Evolutionary conservation across 768 basidiomycete genomes (phyloP).

Genomic region (Fomitopsis pulvina): DNA sequence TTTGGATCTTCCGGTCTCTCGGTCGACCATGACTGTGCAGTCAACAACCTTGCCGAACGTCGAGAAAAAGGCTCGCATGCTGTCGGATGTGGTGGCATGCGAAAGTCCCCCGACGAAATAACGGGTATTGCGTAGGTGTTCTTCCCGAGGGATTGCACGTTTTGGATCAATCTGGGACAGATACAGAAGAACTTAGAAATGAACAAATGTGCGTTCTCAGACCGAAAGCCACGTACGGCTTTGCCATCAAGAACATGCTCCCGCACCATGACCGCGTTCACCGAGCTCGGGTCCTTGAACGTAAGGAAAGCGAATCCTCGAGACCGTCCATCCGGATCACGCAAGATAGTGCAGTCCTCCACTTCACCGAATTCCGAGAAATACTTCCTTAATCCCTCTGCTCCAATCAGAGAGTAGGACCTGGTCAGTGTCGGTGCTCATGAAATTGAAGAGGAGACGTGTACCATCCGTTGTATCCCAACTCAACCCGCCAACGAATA

Average conservation of each 20-base stretch:
- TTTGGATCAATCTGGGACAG: constrained; percentile 90
- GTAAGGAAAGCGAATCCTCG: constrained; percentile 97
- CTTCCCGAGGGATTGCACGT: constrained; percentile 91
- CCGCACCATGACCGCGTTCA: constrained; percentile 90
- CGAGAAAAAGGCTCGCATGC: constrained; percentile 86
- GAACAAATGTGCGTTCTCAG: not conserved
- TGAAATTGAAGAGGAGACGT: constrained; percentile 27
- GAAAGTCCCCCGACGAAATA: constrained; percentile 94
- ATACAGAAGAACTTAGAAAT: not conserved
- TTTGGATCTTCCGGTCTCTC: constrained; percentile 87
- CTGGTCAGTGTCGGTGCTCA: constrained; percentile 30
- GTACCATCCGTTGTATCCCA: constrained; percentile 99
- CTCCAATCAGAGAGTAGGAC: constrained; percentile 6
- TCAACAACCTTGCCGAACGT: constrained; percentile 94
- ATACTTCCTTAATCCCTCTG: constrained; percentile 74
- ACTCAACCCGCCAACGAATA: constrained; percentile 98
- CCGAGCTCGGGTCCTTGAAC: constrained; percentile 84
- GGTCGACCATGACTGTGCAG: constrained; percentile 96
- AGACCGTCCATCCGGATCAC: constrained; percentile 87
- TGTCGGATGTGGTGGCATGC: constrained; percentile 83
- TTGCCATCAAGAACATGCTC: constrained; percentile 95
- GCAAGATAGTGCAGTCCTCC: constrained; percentile 96
- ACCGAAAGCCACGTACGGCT: constrained; percentile 52
- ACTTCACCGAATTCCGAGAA: constrained; percentile 94
- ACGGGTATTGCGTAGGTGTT: constrained; percentile 87